A percentile compares a stretch with the other conserved stretches of the same genome.
Evolutionary conservation across 2,329 filamentous ascomycete species (phyloP).

Genomic region (Dactylellina sp.): DNA sequence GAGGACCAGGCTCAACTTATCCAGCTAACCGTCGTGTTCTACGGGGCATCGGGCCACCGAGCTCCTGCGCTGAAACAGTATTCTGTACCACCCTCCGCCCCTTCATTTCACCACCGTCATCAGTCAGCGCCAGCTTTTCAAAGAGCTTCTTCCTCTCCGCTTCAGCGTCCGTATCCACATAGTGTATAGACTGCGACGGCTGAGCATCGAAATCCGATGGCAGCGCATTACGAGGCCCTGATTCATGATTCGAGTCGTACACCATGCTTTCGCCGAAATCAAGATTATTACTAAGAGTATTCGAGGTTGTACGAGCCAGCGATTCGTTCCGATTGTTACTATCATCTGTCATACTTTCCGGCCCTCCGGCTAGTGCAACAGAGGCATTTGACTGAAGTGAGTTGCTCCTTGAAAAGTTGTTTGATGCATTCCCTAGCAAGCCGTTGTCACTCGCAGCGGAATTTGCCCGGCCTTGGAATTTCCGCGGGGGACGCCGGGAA

Average conservation of each 20-base stretch:
- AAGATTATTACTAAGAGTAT: conserved; percentile 38
- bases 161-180: conserved; percentile 48
- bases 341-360: conserved; percentile 14
- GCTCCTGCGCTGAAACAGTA: conserved; percentile 44
- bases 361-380: conserved; percentile 5
- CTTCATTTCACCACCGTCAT: conserved; percentile 49
- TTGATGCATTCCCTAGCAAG: conserved; percentile 3
- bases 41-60: conserved; percentile 31
- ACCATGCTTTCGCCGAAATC: conserved; percentile 55
- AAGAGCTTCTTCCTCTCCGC: conserved; percentile 53
- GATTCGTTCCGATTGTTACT: conserved; percentile 24
- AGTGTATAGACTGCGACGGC: conserved; percentile 51
- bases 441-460: conserved; percentile 25
- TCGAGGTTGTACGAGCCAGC: conserved; percentile 32
- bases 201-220: conserved; percentile 14
- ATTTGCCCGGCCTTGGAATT: conserved; percentile 48
- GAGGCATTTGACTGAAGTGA: conserved; percentile 42
- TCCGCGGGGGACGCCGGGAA: conserved; percentile 26
- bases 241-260: conserved; percentile 47
- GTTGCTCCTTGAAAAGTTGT: conserved; percentile 40
- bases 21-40: conserved; percentile 20
- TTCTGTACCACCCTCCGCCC: conserved; percentile 47
- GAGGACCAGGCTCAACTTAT: too few relatives aligned
- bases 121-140: conserved; percentile 44
- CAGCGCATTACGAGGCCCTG: conserved; percentile 1